Evolutionary conservation across 441 rosid genomes (phyloP).

Genomic region (Populus hybrid): DNA sequence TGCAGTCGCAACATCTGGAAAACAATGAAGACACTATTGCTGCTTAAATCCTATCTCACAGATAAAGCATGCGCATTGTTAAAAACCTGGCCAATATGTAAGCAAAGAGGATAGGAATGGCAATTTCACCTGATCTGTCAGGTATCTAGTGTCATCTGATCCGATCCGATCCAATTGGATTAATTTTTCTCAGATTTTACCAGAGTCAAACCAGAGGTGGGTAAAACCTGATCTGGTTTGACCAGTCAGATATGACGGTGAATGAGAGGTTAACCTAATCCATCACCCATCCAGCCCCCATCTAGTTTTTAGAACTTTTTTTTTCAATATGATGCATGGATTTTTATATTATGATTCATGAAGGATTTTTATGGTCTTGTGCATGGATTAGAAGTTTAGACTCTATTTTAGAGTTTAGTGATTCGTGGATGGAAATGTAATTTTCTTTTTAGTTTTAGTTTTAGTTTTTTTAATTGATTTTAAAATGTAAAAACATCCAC

Average conservation of each 20-base stretch:
- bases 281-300: background rate
- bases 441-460: background rate
- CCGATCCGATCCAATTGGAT: background rate
- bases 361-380: background rate
- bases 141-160: too few relatives aligned
- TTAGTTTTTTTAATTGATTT: background rate
- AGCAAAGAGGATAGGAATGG: too few relatives aligned
- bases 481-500: background rate
- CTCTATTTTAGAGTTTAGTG: background rate
- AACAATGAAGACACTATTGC: too few relatives aligned
- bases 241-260: background rate
- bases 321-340: background rate
- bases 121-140: too few relatives aligned
- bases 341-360: too few relatives aligned
- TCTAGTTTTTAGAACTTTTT: background rate
- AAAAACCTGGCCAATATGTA: too few relatives aligned
- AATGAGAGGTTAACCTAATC: background rate
- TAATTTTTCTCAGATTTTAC: background rate
- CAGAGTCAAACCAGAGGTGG: conserved; percentile 6
- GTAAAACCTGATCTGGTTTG: background rate
- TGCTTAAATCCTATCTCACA: too few relatives aligned
- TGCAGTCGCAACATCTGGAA: too few relatives aligned
- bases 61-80: too few relatives aligned
- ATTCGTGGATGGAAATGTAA: background rate
- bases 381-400: background rate